Conservation (phyloP, 2,329 filamentous ascomycete species). For the Fusarium circinatum region DNA sequence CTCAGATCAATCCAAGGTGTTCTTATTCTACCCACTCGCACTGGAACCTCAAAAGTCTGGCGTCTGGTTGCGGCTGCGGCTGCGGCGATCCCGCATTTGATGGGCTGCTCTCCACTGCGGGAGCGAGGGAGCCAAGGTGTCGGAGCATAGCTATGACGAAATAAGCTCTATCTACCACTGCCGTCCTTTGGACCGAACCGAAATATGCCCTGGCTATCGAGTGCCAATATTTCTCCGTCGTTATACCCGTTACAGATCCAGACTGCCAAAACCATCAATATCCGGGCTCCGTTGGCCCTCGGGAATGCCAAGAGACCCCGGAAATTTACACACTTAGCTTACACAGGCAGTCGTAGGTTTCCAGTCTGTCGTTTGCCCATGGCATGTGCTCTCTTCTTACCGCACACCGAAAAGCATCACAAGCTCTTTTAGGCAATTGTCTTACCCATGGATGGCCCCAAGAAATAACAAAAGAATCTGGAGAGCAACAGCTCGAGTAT, state of each 20-base stretch:
- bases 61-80: background rate
- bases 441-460: background rate
- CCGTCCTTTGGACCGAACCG: slow-evolving; percentile 46
- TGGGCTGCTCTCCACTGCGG: slow-evolving; percentile 31
- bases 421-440: background rate
- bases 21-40: background rate
- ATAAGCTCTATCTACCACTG: slow-evolving; percentile 24
- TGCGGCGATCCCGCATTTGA: slow-evolving; percentile 5
- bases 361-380: slow-evolving; percentile 8
- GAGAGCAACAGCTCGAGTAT: background rate
- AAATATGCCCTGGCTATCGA: slow-evolving; percentile 26
- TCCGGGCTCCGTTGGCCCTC: slow-evolving; percentile 42
- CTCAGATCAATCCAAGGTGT: background rate
- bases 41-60: background rate
- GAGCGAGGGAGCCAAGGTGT: slow-evolving; percentile 34
- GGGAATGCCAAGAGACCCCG: slow-evolving; percentile 32
- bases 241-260: slow-evolving; percentile 6
- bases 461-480: background rate
- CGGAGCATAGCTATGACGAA: slow-evolving; percentile 34
- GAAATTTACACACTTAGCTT: slow-evolving; percentile 1
- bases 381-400: slow-evolving; percentile 16
- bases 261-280: slow-evolving; percentile 2
- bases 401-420: slow-evolving; percentile 3
- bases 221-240: background rate
- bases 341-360: background rate